Evolutionary conservation across 495 filamentous ascomycete species (phyloP), one percentile per base, ranked within the genome.

Genomic region (Neurospora cerealis): DNA sequence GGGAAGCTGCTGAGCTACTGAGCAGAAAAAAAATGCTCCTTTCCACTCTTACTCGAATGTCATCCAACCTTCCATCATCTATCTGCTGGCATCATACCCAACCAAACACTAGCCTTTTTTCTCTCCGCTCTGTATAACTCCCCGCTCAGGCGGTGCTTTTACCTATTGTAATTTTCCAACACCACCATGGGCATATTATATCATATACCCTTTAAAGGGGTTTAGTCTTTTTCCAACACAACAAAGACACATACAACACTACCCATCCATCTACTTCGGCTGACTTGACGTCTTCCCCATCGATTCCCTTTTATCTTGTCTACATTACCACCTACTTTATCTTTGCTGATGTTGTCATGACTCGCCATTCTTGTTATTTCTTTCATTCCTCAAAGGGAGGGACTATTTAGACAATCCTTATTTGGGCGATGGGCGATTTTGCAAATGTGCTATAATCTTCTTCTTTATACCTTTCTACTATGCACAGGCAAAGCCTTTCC

Each of bases 321-420:
- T 4, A 69, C 34, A 70, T 7, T 3, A 15, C 21, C 21, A 6
- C 41, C 11, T 38, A 46, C 42, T 75, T 73, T 70, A 39, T 66
- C 72, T 66, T 38, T 60, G 9, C 44, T 72, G 48, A 72, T 73
- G 48, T 69, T 69, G 71, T 73, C 44, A 73, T 73, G 71, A 69
- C 71, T 21, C 19, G 19, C 2, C 15, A 66, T 10, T 28, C 15
- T 66, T 19, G 15, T 66, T 15, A 34, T 4, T 5, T 62, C 24
- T 62, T 17, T n/a, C 9, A 2, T 54, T 24, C 1, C 28, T 15
- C 2, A 39, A 34, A 34, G 54, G 24, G 28, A 62, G 54, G 54
- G 11, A 28, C 15, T 19, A 15, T 66, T 66, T 34, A 60, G 48
- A 60, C 48, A 28, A 54, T 60, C 15, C 6, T 28, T 60, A 10